These are phyloP conservation scores for Pseudogymnoascus sp. DNA, from an alignment of 2,329 filamentous ascomycete genomes.

Conservation along the genomic window DNA sequence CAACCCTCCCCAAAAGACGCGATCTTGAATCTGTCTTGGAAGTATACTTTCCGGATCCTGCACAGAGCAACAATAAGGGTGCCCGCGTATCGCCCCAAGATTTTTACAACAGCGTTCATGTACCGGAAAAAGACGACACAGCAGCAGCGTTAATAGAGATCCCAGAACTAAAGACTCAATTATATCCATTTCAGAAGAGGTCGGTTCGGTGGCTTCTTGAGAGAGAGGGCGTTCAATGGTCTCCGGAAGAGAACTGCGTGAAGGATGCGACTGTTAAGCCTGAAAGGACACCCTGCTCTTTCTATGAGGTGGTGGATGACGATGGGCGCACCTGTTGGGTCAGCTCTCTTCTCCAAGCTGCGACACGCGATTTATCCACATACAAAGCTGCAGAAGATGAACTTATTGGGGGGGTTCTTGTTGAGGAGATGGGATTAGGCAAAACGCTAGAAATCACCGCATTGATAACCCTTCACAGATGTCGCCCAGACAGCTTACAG, in stretches of 20 bases:
- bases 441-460: constrained; percentile 71
- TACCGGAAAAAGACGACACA: constrained; percentile 41
- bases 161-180: constrained; percentile 36
- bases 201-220: constrained; percentile 61
- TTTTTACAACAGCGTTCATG: constrained; percentile 63
- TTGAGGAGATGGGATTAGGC: constrained; percentile 77
- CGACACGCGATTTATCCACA: constrained; percentile 39
- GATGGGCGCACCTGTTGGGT: constrained; percentile 41
- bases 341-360: constrained; percentile 54
- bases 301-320: constrained; percentile 36
- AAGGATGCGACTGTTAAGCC: background rate
- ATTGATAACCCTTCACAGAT: constrained; percentile 54
- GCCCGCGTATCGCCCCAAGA: constrained; percentile 34
- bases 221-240: constrained; percentile 53
- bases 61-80: constrained; percentile 26
- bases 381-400: constrained; percentile 31
- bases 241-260: background rate
- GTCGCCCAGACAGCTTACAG: constrained; percentile 25
- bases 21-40: constrained; percentile 22
- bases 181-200: constrained; percentile 66
- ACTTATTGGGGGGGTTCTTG: constrained; percentile 52
- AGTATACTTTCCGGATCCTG: constrained; percentile 23
- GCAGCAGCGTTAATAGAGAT: constrained; percentile 33
- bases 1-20: constrained; percentile 13
- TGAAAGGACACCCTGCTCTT: constrained; percentile 29